Evolutionary conservation across 2,329 filamentous ascomycete species (phyloP).

Genomic region (Pseudogymnoascus sp.): DNA sequence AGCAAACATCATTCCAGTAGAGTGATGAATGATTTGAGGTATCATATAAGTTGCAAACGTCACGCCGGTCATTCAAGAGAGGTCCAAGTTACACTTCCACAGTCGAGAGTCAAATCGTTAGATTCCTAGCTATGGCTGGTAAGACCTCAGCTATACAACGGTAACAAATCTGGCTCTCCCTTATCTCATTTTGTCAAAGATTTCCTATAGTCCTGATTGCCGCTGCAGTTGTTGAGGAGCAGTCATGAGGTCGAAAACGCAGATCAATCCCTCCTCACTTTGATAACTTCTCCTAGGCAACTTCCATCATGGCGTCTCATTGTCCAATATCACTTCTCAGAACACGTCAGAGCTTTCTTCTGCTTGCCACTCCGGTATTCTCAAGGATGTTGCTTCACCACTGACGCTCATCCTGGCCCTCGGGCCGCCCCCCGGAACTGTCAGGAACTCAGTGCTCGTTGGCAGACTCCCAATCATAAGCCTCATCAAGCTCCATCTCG

Average conservation of each 20-base stretch:
- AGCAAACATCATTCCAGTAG: background rate
- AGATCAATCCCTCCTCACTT: background rate
- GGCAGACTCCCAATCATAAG: background rate
- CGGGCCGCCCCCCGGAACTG: background rate
- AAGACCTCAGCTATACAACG: background rate
- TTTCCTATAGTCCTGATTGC: background rate
- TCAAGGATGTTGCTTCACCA: background rate
- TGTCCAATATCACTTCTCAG: background rate
- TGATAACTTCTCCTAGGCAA: background rate
- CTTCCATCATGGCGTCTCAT: background rate
- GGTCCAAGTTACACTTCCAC: background rate
- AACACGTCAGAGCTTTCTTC: background rate
- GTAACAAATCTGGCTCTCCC: background rate
- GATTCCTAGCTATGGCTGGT: background rate
- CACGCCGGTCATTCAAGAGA: background rate
- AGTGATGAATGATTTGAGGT: background rate
- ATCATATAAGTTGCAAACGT: background rate
- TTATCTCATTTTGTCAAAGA: background rate
- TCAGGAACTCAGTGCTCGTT: background rate
- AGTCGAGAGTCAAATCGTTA: background rate
- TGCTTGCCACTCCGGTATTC: too few species aligned
- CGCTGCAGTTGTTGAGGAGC: background rate
- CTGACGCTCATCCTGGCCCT: background rate
- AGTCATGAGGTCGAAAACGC: background rate
- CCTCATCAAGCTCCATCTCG: background rate